A percentile compares a stretch with the other conserved stretches of the same genome.
phyloP scores from a whole-genome alignment of 2,329 filamentous ascomycete genomes.

The Phaeophleospora eucalypticola region DNA sequence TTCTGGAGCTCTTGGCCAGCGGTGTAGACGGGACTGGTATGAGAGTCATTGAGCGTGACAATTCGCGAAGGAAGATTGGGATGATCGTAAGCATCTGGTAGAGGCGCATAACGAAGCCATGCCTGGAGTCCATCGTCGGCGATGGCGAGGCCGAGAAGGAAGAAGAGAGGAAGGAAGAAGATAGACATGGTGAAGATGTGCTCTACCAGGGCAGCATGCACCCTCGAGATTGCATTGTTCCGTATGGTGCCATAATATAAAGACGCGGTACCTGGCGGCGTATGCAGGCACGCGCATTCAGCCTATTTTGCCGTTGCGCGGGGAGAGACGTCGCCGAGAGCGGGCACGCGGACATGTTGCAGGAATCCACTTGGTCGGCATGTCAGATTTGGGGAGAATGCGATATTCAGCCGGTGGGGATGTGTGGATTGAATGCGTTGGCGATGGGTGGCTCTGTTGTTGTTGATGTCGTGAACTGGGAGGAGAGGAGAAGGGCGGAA shows the following conservation, averaged over 20 bases:
- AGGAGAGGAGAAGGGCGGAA: background rate
- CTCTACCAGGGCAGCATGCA: background rate
- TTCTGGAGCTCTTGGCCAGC: slow-evolving; percentile 53
- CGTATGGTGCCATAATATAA: background rate
- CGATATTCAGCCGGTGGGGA: background rate
- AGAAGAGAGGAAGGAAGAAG: slow-evolving; percentile 4
- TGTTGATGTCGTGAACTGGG: background rate
- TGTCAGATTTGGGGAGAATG: background rate
- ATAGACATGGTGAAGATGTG: background rate
- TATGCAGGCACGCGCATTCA: slow-evolving; percentile 1
- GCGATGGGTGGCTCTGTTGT: no score
- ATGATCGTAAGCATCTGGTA: slow-evolving; percentile 48
- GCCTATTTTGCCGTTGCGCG: no score
- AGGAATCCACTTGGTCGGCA: background rate
- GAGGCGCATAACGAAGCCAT: slow-evolving; percentile 62
- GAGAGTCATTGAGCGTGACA: slow-evolving; percentile 49
- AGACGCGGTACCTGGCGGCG: background rate
- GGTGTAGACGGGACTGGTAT: slow-evolving; percentile 52
- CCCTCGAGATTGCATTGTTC: background rate
- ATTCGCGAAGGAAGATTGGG: slow-evolving; percentile 50
- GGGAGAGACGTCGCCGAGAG: no score
- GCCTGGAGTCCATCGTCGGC: slow-evolving; percentile 60
- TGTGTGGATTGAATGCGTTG: background rate
- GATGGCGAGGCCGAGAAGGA: slow-evolving; percentile 32
- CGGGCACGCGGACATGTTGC: background rate